Conservation (phyloP, 73 alveolate species). For the Strombidium stylifer region DNA sequence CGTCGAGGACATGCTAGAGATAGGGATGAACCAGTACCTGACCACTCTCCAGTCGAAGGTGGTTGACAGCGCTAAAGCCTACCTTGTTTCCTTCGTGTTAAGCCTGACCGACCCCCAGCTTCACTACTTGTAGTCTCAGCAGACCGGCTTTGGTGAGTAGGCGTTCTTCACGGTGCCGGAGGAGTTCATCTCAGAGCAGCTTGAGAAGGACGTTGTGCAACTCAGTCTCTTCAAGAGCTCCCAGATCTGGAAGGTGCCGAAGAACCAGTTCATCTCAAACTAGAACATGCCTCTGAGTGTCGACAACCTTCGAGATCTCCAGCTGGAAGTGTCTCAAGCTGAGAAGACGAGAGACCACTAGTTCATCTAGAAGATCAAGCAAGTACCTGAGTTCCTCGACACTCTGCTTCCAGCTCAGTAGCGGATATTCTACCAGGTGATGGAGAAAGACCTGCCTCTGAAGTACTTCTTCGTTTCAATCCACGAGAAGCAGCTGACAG, state of each 20-base stretch:
- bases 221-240: not conserved
- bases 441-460: constrained; percentile 4
- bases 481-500: not conserved
- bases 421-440: not conserved
- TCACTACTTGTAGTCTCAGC: not conserved
- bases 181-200: constrained; percentile 29
- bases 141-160: not conserved
- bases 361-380: constrained; percentile 1
- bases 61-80: not conserved
- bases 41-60: constrained; percentile 2
- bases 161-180: constrained; percentile 7
- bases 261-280: not conserved
- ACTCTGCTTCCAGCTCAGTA: constrained; percentile 1
- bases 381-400: constrained; percentile 23
- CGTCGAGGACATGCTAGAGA: constrained; percentile 13
- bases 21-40: constrained; percentile 2
- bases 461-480: constrained; percentile 22
- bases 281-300: not conserved
- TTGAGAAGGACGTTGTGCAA: not conserved
- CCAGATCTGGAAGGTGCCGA: constrained; percentile 24
- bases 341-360: not conserved
- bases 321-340: not conserved
- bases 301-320: not conserved
- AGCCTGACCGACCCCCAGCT: not conserved
- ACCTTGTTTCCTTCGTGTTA: constrained; percentile 2